Base-by-base conservation (phyloP, 257 asterid species). In the Rauvolfia tetraphylla region DNA sequence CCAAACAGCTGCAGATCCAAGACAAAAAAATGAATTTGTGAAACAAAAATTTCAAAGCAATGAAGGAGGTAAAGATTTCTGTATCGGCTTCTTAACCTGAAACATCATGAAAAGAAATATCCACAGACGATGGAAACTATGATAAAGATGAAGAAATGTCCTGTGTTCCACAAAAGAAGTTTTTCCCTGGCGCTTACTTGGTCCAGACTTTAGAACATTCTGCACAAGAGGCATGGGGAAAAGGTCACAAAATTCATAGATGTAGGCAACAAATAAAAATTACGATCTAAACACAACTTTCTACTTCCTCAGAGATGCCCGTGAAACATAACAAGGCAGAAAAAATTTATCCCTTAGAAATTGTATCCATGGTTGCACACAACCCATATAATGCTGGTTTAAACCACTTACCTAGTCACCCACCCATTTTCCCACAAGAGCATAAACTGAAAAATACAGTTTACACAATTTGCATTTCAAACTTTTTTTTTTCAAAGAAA, bases 41-140 rank as follows among this genome's bases (percentile, higher is more conserved):
- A 31, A 41, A 49, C 41, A 75, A 58, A 68, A n/a, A 33, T 68
- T 57, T 58, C 68, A 39, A 48, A 44, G 66, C 23, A 39, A 51
- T 1, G 61, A 46, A 33, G n/a, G 65, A 68, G 83, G 31, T 62
- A 31, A 39, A 68, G 54, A 27, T 31, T 66, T 15, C 22, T 3
- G 27, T 25, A 5, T 14, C 9, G 11, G 46, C 46, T 63, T 49
- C 71, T 86, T 82, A 78, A 95, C 99, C 99, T 95, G 99, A 85
- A 95, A 95, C 96, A 95, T 89, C 89, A 95, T 86, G 81, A 91
- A 34, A 75, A 95, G 96, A 85, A 95, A 95, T 81, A 95, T 89
- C 99, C 99, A 95, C 58, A 95, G 96, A 66, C 99, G 96, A 84
- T 95, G 97, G 73, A 95, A 95, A 85, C 99, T 95, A 83, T 95